Conservation (phyloP, 305 asterid genomes). For the Lippia alba region DNA sequence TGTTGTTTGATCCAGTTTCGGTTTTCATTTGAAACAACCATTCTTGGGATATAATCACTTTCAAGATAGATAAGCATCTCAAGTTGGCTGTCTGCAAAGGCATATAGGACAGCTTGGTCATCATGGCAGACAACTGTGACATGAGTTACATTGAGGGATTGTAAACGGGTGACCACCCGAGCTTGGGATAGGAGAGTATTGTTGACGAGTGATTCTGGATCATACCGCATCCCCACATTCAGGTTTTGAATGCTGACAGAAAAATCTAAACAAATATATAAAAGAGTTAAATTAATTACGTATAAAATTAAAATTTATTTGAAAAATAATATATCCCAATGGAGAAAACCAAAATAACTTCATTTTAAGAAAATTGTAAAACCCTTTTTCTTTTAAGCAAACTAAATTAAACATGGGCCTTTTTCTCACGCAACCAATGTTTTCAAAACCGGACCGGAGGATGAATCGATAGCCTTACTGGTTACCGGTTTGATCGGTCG, state of each 20-base stretch:
- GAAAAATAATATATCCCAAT: no score
- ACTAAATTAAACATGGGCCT: no score
- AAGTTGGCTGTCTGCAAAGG: conserved; percentile 63
- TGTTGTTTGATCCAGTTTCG: conserved; percentile 73
- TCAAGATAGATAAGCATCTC: conserved; percentile 78
- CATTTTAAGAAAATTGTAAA: no score
- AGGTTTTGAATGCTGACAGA: conserved; percentile 31
- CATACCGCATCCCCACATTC: conserved; percentile 85
- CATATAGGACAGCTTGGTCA: conserved; percentile 66
- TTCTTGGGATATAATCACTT: conserved; percentile 59
- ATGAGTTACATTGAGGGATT: conserved; percentile 60
- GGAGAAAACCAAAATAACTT: no score
- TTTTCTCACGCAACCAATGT: no score
- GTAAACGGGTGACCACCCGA: conserved; percentile 65
- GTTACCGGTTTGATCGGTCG: no score
- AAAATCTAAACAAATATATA: conserved; percentile 41
- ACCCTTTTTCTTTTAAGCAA: no score
- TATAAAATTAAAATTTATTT: no score
- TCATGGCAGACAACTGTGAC: conserved; percentile 79
- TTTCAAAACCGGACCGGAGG: no score
- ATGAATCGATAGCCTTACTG: no score
- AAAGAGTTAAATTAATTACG: no score
- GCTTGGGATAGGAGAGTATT: conserved; percentile 70
- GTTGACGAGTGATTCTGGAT: conserved; percentile 55
- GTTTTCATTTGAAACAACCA: conserved; percentile 76